Conservation (phyloP, 2,329 filamentous ascomycete genomes). For the Laburnicola sp. region DNA sequence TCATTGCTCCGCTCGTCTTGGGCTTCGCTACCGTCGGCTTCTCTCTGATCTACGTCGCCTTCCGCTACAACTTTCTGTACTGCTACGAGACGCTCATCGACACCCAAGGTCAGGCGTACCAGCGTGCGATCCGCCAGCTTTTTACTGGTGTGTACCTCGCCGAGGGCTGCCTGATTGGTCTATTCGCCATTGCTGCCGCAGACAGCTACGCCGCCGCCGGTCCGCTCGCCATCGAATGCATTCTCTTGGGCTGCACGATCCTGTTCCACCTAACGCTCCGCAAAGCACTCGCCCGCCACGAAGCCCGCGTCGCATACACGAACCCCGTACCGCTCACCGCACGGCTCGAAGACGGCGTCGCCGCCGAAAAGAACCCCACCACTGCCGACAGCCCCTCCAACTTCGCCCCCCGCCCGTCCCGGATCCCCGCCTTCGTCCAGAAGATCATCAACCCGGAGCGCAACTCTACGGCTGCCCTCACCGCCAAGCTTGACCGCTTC, state of each 20-base stretch:
- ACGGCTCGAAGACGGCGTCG: conserved; percentile 29
- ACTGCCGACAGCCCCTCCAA: conserved; percentile 20
- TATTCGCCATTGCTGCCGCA: conserved; percentile 49
- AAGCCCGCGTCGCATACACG: conserved; percentile 36
- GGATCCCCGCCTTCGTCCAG: conserved; percentile 36
- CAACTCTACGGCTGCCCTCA: conserved; percentile 35
- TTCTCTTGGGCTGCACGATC: conserved; percentile 47
- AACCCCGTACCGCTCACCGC: conserved; percentile 25
- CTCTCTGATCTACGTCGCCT: conserved; percentile 51
- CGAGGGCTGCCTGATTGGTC: conserved; percentile 53
- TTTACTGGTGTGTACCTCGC: conserved; percentile 53
- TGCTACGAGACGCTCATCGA: conserved; percentile 53
- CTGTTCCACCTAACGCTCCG: conserved; percentile 47
- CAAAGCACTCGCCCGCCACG: conserved; percentile 34
- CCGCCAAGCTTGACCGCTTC: conserved; percentile 36
- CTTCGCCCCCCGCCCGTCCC: conserved; percentile 21
- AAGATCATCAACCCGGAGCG: conserved; percentile 41
- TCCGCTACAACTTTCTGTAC: conserved; percentile 55
- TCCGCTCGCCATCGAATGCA: conserved; percentile 49
- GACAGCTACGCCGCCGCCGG: conserved; percentile 41
- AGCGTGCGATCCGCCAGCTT: conserved; percentile 52
- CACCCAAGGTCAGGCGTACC: conserved; percentile 48
- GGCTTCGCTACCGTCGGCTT: conserved; percentile 50
- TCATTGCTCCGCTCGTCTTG: conserved; percentile 53
- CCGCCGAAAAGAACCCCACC: conserved; percentile 20